Base-by-base conservation (phyloP, 805 yeast genomes). In the Saccharomyces jurei region DNA sequence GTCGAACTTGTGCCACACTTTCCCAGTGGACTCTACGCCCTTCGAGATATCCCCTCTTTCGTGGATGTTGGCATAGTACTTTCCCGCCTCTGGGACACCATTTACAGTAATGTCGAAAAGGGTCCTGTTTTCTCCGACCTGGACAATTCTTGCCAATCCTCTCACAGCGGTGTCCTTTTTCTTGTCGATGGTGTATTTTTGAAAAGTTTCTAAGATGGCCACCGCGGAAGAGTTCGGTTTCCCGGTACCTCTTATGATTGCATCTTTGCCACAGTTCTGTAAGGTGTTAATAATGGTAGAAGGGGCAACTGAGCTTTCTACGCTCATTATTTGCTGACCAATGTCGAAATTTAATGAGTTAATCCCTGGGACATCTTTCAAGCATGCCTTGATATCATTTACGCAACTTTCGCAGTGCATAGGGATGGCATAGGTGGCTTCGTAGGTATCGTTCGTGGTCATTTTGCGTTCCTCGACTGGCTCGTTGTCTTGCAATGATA, bases 231-330 rank as follows among this genome's bases (percentile, higher is more conserved):
- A 79, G 67, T 91, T 85, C 17, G 95, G 85, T 54, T 75, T 78
- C 2, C 97, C 97, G 0, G 96, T 82, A 6, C 98, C 98, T 56
- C 98, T 77, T 26, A 92, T 86, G 59, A 92, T 88, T 3, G 96
- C 96, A 65, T 92, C 97, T 59, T 83, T 81, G 1, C 97, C 97
- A 2, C 84, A 82, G 1, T 65, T 65, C 67, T 86, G 91, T 54
- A 92, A 80, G 0, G 87, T 80, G 51, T 73, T 72, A 41, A 90
- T 83, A 41, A 91, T 80, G 13, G 69, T 71, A 1, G 96, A 87
- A 1, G 98, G 98, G 4, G 97, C 83, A 3, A 80, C 76, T 0
- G 78, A 67, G 3, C 96, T 96, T 26, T 73, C 72, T 2, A 91
- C 86, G 1, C 82, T 75, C 41, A 90, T 90, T 31, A 82, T 71